These are phyloP conservation scores for Dipodascopsis tothii DNA, from an alignment of 805 yeast species.

Conservation along the genomic window DNA sequence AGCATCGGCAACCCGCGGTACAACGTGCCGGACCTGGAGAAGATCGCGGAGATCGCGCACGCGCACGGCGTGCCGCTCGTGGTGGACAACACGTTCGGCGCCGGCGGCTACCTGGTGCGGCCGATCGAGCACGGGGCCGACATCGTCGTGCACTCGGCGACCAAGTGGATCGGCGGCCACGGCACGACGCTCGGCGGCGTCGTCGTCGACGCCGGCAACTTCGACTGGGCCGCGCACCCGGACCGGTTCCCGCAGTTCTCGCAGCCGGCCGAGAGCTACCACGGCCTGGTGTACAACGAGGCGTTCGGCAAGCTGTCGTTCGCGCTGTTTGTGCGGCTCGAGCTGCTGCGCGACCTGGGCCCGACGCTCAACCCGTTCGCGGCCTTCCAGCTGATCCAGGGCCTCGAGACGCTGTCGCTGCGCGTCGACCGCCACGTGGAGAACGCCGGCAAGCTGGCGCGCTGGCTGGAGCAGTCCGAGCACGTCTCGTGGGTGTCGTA, in stretches of 20 bases:
- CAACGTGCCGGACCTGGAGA: slow-evolving; percentile 85
- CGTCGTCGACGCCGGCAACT: slow-evolving; percentile 81
- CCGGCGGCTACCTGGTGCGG: slow-evolving; percentile 80
- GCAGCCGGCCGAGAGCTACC: slow-evolving; percentile 87
- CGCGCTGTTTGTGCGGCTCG: slow-evolving; percentile 73
- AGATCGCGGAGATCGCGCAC: slow-evolving; percentile 68
- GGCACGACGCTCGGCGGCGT: slow-evolving; percentile 93
- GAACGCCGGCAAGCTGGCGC: slow-evolving; percentile 75
- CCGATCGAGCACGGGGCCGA: slow-evolving; percentile 90
- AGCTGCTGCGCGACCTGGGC: slow-evolving; percentile 85
- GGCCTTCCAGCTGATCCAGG: slow-evolving; percentile 78
- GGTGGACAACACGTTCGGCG: slow-evolving; percentile 94
- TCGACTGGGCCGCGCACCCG: slow-evolving; percentile 82
- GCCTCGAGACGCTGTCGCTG: slow-evolving; percentile 86
- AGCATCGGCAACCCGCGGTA: slow-evolving; percentile 89
- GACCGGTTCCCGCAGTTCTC: slow-evolving; percentile 87
- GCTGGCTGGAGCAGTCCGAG: slow-evolving; percentile 61
- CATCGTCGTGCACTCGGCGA: slow-evolving; percentile 86
- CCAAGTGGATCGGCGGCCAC: slow-evolving; percentile 97
- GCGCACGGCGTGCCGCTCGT: slow-evolving; percentile 81
- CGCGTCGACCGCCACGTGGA: slow-evolving; percentile 87
- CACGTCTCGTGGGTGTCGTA: slow-evolving; percentile 86
- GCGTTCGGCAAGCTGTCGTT: slow-evolving; percentile 71
- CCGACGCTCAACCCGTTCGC: slow-evolving; percentile 84
- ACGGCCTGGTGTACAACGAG: slow-evolving; percentile 75